These are phyloP conservation scores for Diaporthe australafricana DNA, from an alignment of 2,329 filamentous ascomycete genomes.

Conservation along the genomic window DNA sequence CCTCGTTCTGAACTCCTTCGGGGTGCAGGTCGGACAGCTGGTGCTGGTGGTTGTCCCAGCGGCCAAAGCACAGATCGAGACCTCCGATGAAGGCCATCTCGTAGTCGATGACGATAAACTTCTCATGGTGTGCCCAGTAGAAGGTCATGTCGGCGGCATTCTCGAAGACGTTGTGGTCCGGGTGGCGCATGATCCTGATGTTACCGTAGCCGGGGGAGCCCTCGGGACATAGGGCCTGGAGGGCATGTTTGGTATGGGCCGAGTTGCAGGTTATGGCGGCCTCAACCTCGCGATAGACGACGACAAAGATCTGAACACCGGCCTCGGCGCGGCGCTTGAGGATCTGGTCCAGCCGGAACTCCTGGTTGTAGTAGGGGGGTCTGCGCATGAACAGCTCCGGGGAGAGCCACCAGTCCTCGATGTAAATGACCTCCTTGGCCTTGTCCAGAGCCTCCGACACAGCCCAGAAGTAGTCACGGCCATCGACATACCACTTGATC, in stretches of 20 bases:
- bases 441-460: constrained; percentile 91
- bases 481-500: constrained; percentile 98
- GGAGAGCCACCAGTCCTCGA: constrained; percentile 96
- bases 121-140: constrained; percentile 98
- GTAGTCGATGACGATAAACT: constrained; percentile 96
- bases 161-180: constrained; percentile 94
- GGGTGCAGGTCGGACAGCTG: constrained; percentile 89
- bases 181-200: constrained; percentile 89
- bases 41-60: constrained; percentile 92
- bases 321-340: constrained; percentile 90
- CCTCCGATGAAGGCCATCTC: constrained; percentile 92
- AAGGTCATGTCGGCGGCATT: constrained; percentile 97
- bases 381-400: constrained; percentile 88
- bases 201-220: constrained; percentile 87
- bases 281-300: constrained; percentile 90
- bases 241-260: constrained; percentile 88
- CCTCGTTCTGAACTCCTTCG: constrained; percentile 81
- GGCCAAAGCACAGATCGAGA: constrained; percentile 93
- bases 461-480: constrained; percentile 93
- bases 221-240: constrained; percentile 82
- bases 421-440: constrained; percentile 94
- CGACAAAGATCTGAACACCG: constrained; percentile 93
- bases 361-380: constrained; percentile 83
- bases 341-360: constrained; percentile 88
- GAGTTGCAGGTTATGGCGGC: constrained; percentile 92